Percentiles rank a stretch among this genome's conserved stretches.
These are phyloP conservation scores for Trichophyton simii DNA, from an alignment of 2,329 filamentous ascomycete genomes.

Conservation along the genomic window DNA sequence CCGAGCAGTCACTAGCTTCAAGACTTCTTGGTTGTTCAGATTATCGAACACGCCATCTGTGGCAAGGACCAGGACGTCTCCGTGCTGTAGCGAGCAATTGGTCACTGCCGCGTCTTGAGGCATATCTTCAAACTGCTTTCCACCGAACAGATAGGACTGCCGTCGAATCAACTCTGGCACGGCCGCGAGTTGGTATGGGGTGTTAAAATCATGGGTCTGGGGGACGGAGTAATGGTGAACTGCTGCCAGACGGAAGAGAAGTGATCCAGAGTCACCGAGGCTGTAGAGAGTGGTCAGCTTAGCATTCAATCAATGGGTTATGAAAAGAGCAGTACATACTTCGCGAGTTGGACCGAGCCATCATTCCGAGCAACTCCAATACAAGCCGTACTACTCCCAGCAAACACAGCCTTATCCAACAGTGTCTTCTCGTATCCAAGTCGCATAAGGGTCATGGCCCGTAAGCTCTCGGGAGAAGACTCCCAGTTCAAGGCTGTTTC, in stretches of 20 bases:
- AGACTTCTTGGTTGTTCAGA: constrained; percentile 75
- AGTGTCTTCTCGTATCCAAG: constrained; percentile 72
- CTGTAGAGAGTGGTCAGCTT: constrained; percentile 19
- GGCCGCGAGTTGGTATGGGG: constrained; percentile 84
- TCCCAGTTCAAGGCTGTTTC: constrained; percentile 52
- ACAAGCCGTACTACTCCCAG: constrained; percentile 84
- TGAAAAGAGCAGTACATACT: constrained; percentile 34
- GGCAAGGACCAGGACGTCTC: constrained; percentile 85
- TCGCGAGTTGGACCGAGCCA: constrained; percentile 74
- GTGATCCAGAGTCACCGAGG: constrained; percentile 85
- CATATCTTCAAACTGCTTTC: constrained; percentile 65
- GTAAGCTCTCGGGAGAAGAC: constrained; percentile 27
- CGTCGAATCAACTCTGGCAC: constrained; percentile 68
- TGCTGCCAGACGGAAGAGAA: constrained; percentile 73
- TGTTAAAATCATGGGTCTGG: constrained; percentile 96
- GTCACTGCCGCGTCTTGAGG: constrained; percentile 74
- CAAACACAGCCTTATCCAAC: constrained; percentile 57
- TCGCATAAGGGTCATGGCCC: constrained; percentile 62
- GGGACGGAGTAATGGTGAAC: constrained; percentile 72
- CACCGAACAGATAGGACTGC: constrained; percentile 73
- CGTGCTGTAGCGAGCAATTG: constrained; percentile 65
- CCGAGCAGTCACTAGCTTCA: constrained; percentile 61
- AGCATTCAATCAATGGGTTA: not conserved
- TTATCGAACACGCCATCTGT: constrained; percentile 97
- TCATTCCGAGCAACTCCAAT: constrained; percentile 64